These are phyloP conservation scores for Atalantia buxifolia DNA, from an alignment of 345 rosid species.

Conservation along the genomic window DNA sequence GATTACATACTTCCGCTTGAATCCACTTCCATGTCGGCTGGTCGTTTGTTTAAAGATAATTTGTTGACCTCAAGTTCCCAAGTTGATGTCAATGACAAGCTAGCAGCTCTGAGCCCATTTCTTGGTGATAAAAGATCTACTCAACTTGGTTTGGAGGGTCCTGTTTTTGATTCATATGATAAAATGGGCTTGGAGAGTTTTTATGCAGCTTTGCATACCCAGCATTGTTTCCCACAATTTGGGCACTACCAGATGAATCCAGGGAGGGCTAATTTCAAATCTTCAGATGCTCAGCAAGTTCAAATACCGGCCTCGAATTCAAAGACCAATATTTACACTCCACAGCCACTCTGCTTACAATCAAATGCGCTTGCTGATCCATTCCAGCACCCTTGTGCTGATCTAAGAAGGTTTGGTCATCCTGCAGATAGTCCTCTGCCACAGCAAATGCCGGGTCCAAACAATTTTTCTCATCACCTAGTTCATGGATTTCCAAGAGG, in stretches of 20 bases:
- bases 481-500: constrained; percentile 1
- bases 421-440: not conserved
- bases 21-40: not conserved
- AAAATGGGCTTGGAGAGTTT: not conserved
- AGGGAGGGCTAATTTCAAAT: not conserved
- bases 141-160: not conserved
- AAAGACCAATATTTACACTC: not conserved
- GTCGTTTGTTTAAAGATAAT: not conserved
- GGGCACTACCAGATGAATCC: constrained; percentile 14
- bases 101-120: not conserved
- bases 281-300: not conserved
- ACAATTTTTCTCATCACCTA: not conserved
- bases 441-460: constrained; percentile 5
- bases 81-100: not conserved
- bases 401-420: constrained; percentile 6
- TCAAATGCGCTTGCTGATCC: not conserved
- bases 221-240: constrained; percentile 1
- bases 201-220: not conserved
- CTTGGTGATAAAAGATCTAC: not conserved
- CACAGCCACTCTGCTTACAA: not conserved
- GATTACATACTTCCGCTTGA: constrained; percentile 20
- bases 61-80: constrained; percentile 10
- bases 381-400: constrained; percentile 1
- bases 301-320: not conserved
- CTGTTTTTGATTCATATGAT: constrained; percentile 5